These are phyloP conservation scores for Arctostaphylos glauca DNA, from an alignment of 148 eudicot species.

Conservation along the genomic window DNA sequence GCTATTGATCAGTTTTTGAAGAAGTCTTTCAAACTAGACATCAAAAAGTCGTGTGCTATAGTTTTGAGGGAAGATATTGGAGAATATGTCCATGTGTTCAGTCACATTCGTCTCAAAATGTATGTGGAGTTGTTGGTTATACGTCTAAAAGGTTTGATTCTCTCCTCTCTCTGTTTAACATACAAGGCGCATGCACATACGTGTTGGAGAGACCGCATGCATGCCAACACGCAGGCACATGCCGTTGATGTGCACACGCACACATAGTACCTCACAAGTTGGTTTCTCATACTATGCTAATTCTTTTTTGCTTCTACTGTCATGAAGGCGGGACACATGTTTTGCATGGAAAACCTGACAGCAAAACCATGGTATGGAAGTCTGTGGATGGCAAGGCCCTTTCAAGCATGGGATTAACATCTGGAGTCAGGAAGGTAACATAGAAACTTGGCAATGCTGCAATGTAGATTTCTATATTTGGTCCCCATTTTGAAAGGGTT, in stretches of 20 bases:
- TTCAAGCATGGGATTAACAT: conserved; percentile 83
- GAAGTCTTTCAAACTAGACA: conserved; percentile 53
- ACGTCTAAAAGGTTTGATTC: conserved; percentile 52
- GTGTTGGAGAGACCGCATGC: not conserved
- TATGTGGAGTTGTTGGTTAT: conserved; percentile 65
- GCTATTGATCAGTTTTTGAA: conserved; percentile 60
- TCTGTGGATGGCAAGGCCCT: conserved; percentile 59
- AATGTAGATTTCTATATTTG: not conserved
- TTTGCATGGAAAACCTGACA: conserved; percentile 30
- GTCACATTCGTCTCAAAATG: conserved; percentile 95
- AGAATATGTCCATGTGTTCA: conserved; percentile 74
- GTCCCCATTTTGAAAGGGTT: not conserved
- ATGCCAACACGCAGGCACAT: not conserved
- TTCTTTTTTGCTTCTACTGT: conserved; percentile 18
- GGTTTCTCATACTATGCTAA: not conserved
- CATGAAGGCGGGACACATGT: conserved; percentile 41
- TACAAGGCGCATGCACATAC: not conserved
- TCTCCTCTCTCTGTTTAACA: not conserved
- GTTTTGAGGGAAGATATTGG: conserved; percentile 78
- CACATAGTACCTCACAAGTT: not conserved
- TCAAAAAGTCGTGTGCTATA: conserved; percentile 40
- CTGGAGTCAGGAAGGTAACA: conserved; percentile 93
- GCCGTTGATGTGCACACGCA: not conserved
- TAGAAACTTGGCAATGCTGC: not conserved
- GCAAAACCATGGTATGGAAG: conserved; percentile 53